Evolutionary conservation across 1,139 yeast species (phyloP), one percentile per base, ranked within the genome.

Genomic region (Yamadazyma oceani): DNA sequence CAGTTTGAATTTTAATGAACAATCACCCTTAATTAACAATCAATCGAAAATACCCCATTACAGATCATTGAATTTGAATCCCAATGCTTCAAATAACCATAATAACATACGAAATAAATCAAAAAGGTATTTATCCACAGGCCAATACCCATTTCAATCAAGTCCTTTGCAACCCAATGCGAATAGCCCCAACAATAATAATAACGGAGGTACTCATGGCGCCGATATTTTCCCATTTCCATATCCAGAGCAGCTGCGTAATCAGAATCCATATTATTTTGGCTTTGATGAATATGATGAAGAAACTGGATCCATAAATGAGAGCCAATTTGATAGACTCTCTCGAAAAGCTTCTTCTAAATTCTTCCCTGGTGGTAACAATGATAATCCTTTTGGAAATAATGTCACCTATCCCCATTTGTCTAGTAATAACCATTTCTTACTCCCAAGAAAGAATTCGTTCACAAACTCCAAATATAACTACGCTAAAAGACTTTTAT

Each of bases 181-280:
- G 6, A 32, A 32, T 16, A 27, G 32, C 29, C 31, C 5, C 21
- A 27, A 27, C 10, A 11, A 12, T 10, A 7, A 44, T 44, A 27
- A 44, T 34, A 15, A 19, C 21, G 40, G 36, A 7, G 42, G 37
- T 16, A 43, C 44, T n/a, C 24, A 38, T 15, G 46, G 46, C 31
- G 42, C 43, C 21, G 54, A 48, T 25, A 62, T 68, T 15, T 75
- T 78, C 43, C 80, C 81, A 32, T 81, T 83, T 12, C 87, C 87
- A 0, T 84, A 80, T 37, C 64, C 62, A 9, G 68, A 65, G 15
- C 58, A 58, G 15, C 58, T 55, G 12, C 39, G 37, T 19, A 38
- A 38, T 26, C 48, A 44, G 16, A 35, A 40, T 9, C 45, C 40
- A 17, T 54, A 58, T 22, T 69, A 66, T 41, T 65, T 66, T 39